A percentile compares a stretch with the other conserved stretches of the same genome.
Evolutionary conservation across 805 yeast species (phyloP).

Genomic region (Dipodascus albidus): DNA sequence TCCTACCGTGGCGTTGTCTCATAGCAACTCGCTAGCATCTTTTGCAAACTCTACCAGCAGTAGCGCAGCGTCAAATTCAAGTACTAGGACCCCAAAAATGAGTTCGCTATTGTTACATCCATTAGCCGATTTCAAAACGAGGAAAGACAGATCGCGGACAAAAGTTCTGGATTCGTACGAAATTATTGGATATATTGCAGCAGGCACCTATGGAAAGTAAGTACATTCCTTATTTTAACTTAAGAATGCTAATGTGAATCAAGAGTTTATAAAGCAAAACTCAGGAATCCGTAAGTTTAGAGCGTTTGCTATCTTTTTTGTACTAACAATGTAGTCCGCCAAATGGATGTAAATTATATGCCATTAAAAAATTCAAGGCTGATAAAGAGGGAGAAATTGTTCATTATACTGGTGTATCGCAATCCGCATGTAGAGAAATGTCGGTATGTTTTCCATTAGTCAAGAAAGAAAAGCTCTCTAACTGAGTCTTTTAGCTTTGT

Average conservation of each 20-base stretch:
- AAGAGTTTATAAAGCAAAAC: constrained; percentile 79
- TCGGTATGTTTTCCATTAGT: constrained; percentile 28
- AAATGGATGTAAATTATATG: constrained; percentile 35
- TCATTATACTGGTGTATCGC: constrained; percentile 91
- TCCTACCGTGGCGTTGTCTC: constrained; percentile 17
- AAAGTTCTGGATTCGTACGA: constrained; percentile 79
- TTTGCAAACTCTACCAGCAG: constrained; percentile 15
- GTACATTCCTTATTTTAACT: constrained; percentile 8
- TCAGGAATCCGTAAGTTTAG: constrained; percentile 23
- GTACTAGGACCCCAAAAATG: constrained; percentile 4
- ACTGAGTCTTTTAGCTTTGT: constrained; percentile 36
- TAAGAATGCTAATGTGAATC: neutral
- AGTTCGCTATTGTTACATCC: constrained; percentile 21
- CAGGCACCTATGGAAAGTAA: constrained; percentile 79
- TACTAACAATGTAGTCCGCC: constrained; percentile 10
- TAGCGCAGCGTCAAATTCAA: constrained; percentile 20
- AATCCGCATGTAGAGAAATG: constrained; percentile 94
- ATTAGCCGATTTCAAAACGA: constrained; percentile 38
- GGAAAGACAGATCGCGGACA: constrained; percentile 54
- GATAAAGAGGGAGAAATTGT: constrained; percentile 84
- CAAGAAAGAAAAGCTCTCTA: neutral
- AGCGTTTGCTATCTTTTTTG: constrained; percentile 1
- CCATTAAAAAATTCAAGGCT: constrained; percentile 91
- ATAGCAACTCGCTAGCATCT: constrained; percentile 19
- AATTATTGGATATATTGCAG: constrained; percentile 90